A percentile compares a stretch with the other conserved stretches of the same genome.
These are phyloP conservation scores for Phalaenopsis hybrid DNA, from an alignment of 116 monocot genomes.

Conservation along the genomic window DNA sequence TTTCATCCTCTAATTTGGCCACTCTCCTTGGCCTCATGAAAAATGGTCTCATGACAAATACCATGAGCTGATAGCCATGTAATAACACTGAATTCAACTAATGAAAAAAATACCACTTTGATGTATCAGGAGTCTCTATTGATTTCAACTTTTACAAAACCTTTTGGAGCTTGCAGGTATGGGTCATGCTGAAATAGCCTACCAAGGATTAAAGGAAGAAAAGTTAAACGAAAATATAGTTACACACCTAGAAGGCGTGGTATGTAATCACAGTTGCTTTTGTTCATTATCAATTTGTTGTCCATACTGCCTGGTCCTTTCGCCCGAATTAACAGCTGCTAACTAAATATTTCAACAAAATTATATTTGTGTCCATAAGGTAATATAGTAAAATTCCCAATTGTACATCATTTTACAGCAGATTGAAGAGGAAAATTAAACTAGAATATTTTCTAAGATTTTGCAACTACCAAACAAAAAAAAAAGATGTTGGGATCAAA, in stretches of 20 bases:
- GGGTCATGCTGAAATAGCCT: neutral
- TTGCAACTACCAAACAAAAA: no score
- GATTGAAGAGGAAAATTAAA: no score
- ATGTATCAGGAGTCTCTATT: slow-evolving; percentile 60
- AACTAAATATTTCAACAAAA: slow-evolving; percentile 31
- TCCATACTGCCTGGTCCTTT: slow-evolving; percentile 71
- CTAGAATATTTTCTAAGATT: no score
- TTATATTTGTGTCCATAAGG: neutral
- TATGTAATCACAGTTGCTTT: slow-evolving; percentile 42
- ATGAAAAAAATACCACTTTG: neutral
- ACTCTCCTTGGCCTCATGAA: no score
- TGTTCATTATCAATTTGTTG: slow-evolving; percentile 54
- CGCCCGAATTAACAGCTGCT: slow-evolving; percentile 73
- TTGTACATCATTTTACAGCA: neutral
- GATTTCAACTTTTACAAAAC: slow-evolving; percentile 98
- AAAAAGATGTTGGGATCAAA: no score
- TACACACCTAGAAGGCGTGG: slow-evolving; percentile 77
- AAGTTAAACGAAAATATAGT: neutral
- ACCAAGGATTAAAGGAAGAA: neutral
- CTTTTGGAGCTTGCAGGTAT: slow-evolving; percentile 94
- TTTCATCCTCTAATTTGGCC: no score
- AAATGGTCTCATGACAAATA: neutral
- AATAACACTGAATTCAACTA: neutral
- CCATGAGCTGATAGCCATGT: neutral
- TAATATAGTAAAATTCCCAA: neutral